Base-by-base conservation (phyloP, 148 eudicot genomes). In the Tetragonia tetragonoides region DNA sequence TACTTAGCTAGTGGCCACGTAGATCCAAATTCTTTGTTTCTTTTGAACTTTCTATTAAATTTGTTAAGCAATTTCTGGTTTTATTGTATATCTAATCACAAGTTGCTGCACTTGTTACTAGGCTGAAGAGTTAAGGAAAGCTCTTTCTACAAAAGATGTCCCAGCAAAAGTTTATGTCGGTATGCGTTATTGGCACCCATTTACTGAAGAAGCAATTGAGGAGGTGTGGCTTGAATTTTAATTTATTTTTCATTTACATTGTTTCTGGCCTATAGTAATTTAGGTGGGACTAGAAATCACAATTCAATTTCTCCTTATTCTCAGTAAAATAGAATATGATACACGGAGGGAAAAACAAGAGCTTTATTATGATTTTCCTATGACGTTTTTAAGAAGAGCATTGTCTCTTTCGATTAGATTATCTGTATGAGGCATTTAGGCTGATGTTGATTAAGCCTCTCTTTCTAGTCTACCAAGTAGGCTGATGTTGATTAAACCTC, bases 181-280 rank as follows among this genome's bases (percentile, higher is more conserved):
- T 53, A 95, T 95, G 99, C 99, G 99, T 47, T 95, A 95, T 77
- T 95, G 99, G 99, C 99, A 95, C 83, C 99, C 99, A 10, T 95
- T 95, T 83, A 95, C 99, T 28, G 99, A 95, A 86, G 99, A 95
- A 85, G 99, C 99, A 79, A 93, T 95, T 74, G 97, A 95, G 76
- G 90, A 93, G 97, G 99, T 93, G 81, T 75, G 61, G 3, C 79
- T 21, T 75, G 67, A 61, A 46, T n/a, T 67, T 57, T 2, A n/a
- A 9, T 42, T 44, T 78, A 37, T 46, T 21, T 47, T 46, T 68
- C 24, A 37, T 6, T 10, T 70, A 4, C 23, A 39, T 15, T 44
- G 46, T 15, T 38, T n/a, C 59, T 75, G 8, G 17, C 44, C 21
- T 41, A 62, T 24, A 3, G 40, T 61, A 44, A 42, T 28, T 15